Base-by-base conservation (phyloP, 75 land plant species). In the Gnetum montanum region DNA sequence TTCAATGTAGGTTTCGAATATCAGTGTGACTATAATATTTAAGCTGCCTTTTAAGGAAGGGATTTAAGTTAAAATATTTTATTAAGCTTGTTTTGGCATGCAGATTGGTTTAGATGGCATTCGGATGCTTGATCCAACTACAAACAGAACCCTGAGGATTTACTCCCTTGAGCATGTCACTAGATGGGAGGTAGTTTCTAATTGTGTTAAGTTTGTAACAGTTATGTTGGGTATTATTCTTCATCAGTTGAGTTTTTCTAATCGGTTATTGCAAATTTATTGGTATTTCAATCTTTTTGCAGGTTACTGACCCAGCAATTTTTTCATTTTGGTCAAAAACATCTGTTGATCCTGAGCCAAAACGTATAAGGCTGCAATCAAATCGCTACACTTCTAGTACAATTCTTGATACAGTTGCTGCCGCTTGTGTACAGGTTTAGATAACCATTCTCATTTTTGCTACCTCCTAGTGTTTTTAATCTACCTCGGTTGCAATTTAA, bases 341-440 rank as follows among this genome's bases (percentile, higher is more conserved):
- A 53, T 63, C 88, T 8, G 90, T 85, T 31, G 98, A 94, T 31
- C 31, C 78, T 59, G 98, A 94, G 49, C 88, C 86, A 44, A 88
- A 81, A 26, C 66, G 85, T 0, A 90, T 85, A 54, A 80, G 91
- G 23, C 69, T 94, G 50, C 79, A 90, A 58, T 88, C 98, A 46
- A 91, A 82, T 59, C 64, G 72, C 46, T 90, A 89, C 49, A 94
- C 91, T 24, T 78, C 88, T 24, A 85, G 63, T 48, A 81, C 87
- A 29, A 76, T 94, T 54, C 76, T 94, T 37, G 98, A 90, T 62
- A 85, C 73, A 4, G 71, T 94, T 45, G 79, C 98, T 29, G 98
- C 98, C 54, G 98, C 98, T 43, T 80, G 83, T 58, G 84, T 94
- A 8, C 98, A 94, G 98, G 98, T 94, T 57, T 19, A n/a, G n/a